Conservation (phyloP, 2,329 filamentous ascomycete species). For the Colletotrichum eremochloae region DNA sequence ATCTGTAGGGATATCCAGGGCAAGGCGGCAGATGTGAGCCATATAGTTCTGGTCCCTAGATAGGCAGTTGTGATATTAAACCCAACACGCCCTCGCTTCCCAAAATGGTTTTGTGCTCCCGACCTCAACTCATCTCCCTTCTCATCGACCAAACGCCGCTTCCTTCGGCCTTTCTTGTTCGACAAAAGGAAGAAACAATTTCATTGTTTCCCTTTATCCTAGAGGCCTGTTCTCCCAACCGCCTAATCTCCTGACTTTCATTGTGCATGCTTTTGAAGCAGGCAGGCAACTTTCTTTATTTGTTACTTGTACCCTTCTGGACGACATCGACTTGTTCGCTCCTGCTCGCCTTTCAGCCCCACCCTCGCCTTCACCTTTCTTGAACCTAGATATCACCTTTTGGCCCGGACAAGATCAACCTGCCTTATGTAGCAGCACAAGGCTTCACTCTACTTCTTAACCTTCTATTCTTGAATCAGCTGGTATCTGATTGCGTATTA, state of each 20-base stretch:
- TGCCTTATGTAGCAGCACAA: slow-evolving; percentile 25
- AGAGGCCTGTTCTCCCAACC: slow-evolving; percentile 36
- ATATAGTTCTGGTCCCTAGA: neutral
- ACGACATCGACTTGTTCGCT: slow-evolving; percentile 28
- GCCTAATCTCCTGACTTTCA: slow-evolving; percentile 21
- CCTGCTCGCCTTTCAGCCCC: slow-evolving; percentile 19
- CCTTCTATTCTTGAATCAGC: slow-evolving; percentile 41
- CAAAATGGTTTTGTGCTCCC: slow-evolving; percentile 21
- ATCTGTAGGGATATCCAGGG: slow-evolving; percentile 33
- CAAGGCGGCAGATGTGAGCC: slow-evolving; percentile 23
- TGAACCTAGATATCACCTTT: neutral
- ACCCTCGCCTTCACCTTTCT: neutral
- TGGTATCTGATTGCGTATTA: slow-evolving; percentile 39
- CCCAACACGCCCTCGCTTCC: slow-evolving; percentile 29
- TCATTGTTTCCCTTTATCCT: slow-evolving; percentile 37
- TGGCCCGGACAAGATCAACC: slow-evolving; percentile 2
- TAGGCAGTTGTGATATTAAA: slow-evolving; percentile 38
- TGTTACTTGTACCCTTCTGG: slow-evolving; percentile 18
- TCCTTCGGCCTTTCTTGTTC: slow-evolving; percentile 21
- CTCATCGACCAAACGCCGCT: slow-evolving; percentile 25
- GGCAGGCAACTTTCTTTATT: slow-evolving; percentile 33
- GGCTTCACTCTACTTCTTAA: slow-evolving; percentile 15
- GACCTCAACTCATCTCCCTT: slow-evolving; percentile 28
- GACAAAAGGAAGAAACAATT: slow-evolving; percentile 38
- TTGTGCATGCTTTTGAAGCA: slow-evolving; percentile 37